Percentiles rank a stretch among this genome's conserved stretches.
Evolutionary conservation across 768 basidiomycete species (phyloP).

Genomic region (Lactarius vividus): DNA sequence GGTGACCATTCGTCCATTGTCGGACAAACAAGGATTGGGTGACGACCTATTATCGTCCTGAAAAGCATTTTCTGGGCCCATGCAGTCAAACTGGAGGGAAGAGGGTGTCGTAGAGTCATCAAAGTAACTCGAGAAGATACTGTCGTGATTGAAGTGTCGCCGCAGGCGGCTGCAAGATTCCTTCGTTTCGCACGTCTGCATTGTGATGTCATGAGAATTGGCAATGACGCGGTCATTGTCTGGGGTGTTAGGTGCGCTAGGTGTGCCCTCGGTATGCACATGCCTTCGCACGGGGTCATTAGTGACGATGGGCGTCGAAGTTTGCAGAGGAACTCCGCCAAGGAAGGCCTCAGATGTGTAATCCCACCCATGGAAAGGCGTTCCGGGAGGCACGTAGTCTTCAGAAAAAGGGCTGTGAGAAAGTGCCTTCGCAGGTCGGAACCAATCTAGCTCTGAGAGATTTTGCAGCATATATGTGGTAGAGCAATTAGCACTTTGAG

Average conservation of each 20-base stretch:
- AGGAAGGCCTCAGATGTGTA: conserved; percentile 17
- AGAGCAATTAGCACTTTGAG: conserved; percentile 1
- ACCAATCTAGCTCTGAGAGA: conserved; percentile 31
- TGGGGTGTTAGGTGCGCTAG: conserved; percentile 16
- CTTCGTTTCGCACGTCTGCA: not conserved
- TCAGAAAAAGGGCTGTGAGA: conserved; percentile 28
- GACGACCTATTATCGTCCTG: not conserved
- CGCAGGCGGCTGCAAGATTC: not conserved
- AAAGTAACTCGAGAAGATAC: conserved; percentile 26
- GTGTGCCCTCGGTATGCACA: not conserved
- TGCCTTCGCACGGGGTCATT: conserved; percentile 1
- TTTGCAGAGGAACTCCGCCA: conserved; percentile 20
- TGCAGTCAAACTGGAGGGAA: not conserved
- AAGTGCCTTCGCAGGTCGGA: conserved; percentile 33
- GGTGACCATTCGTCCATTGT: conserved; percentile 13
- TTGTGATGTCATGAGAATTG: not conserved
- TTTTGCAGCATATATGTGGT: conserved; percentile 22
- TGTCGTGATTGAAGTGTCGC: conserved; percentile 13
- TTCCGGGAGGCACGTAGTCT: conserved; percentile 25
- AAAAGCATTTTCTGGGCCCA: not conserved
- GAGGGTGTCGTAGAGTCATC: conserved; percentile 10
- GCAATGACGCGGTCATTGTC: not conserved
- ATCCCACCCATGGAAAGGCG: conserved; percentile 24
- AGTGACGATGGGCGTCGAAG: conserved; percentile 25
- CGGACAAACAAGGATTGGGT: not conserved